A percentile compares a stretch with the other conserved stretches of the same genome.
Evolutionary conservation across 257 asterid species (phyloP).

Genomic region (Jacaranda copaia): DNA sequence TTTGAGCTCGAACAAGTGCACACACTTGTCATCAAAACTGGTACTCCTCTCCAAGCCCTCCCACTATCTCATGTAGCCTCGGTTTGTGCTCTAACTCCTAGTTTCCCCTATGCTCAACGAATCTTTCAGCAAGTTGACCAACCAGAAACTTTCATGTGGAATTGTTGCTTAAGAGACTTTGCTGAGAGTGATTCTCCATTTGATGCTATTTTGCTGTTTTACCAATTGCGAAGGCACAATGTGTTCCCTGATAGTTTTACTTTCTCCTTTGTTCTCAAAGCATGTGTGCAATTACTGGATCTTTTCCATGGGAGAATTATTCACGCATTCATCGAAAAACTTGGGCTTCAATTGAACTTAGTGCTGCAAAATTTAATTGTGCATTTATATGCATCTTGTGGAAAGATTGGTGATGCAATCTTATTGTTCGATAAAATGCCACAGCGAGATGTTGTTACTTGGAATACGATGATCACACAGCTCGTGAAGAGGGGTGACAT

Average conservation of each 20-base stretch:
- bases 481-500: slow-evolving; percentile 55
- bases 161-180: slow-evolving; percentile 56
- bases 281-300: slow-evolving; percentile 51
- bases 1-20: slow-evolving; percentile 64
- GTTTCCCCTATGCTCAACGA: slow-evolving; percentile 60
- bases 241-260: slow-evolving; percentile 58
- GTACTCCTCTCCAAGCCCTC: slow-evolving; percentile 54
- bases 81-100: slow-evolving; percentile 66
- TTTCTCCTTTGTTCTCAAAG: slow-evolving; percentile 70
- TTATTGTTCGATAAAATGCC: slow-evolving; percentile 62
- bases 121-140: slow-evolving; percentile 41
- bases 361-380: slow-evolving; percentile 56
- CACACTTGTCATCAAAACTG: slow-evolving; percentile 51
- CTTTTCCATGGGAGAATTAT: slow-evolving; percentile 53
- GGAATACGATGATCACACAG: slow-evolving; percentile 77
- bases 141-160: slow-evolving; percentile 52
- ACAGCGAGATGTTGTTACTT: slow-evolving; percentile 62
- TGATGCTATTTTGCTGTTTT: slow-evolving; percentile 62
- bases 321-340: slow-evolving; percentile 58
- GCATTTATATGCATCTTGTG: slow-evolving; percentile 66
- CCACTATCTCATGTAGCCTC: slow-evolving; percentile 65
- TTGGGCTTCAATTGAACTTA: slow-evolving; percentile 53
- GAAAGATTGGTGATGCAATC: slow-evolving; percentile 47
- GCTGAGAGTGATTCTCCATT: slow-evolving; percentile 57
- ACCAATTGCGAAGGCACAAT: slow-evolving; percentile 52